Conservation (phyloP, 768 basidiomycete species). For the Termitomyces sp. region DNA sequence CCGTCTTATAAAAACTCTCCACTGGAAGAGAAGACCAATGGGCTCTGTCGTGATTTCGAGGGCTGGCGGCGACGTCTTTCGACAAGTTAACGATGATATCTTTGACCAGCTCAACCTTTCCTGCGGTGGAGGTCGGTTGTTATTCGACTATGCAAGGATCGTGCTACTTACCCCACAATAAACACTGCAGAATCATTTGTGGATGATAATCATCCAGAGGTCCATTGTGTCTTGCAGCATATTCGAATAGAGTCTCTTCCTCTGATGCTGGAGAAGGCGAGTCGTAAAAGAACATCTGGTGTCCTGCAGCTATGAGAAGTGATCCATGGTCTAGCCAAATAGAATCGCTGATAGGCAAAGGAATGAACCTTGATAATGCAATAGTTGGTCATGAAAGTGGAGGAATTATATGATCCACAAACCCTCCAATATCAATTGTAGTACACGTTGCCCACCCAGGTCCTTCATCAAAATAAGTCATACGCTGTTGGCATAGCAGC, state of each 20-base stretch:
- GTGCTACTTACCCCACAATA: conserved; percentile 71
- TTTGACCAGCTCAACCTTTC: conserved; percentile 83
- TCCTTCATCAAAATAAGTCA: conserved; percentile 84
- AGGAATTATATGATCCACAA: conserved; percentile 19
- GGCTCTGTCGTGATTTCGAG: conserved; percentile 17
- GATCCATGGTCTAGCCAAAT: conserved; percentile 87
- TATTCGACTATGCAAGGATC: neutral
- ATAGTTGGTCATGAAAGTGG: neutral
- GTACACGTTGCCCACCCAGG: conserved; percentile 75
- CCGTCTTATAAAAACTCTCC: conserved; percentile 49
- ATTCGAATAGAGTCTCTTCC: conserved; percentile 65
- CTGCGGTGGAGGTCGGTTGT: conserved; percentile 30
- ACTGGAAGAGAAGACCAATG: conserved; percentile 50
- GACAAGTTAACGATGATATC: conserved; percentile 70
- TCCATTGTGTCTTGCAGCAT: conserved; percentile 79
- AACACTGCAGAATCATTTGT: conserved; percentile 86
- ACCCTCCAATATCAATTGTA: conserved; percentile 68
- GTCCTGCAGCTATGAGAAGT: conserved; percentile 76
- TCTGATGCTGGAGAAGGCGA: conserved; percentile 27
- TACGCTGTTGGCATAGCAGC: conserved; percentile 88
- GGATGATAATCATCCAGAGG: conserved; percentile 92
- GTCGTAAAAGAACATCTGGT: conserved; percentile 79
- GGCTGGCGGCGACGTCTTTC: conserved; percentile 26
- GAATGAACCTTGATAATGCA: conserved; percentile 52
- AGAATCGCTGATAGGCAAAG: conserved; percentile 80